These are phyloP conservation scores for Collariella sp. DNA, from an alignment of 495 filamentous ascomycete genomes.

Conservation along the genomic window DNA sequence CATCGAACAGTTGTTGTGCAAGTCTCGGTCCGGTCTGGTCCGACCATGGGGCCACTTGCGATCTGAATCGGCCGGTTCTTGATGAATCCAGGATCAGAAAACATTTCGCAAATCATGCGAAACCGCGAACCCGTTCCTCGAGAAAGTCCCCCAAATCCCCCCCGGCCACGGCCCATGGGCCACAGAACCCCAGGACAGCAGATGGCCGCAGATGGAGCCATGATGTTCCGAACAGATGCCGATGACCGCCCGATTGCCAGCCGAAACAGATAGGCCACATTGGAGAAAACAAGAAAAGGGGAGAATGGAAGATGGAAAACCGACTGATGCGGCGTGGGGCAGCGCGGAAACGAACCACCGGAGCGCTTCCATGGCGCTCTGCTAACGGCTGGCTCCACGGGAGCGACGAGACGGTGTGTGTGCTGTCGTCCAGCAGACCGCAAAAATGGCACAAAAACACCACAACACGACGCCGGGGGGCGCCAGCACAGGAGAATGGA, in stretches of 20 bases:
- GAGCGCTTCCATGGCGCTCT: too few species aligned
- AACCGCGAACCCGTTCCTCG: neutral
- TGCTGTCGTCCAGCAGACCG: too few species aligned
- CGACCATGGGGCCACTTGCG: slow-evolving; percentile 9
- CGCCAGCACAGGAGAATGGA: neutral
- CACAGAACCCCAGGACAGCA: neutral
- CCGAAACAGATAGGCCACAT: neutral
- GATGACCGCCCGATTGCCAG: neutral
- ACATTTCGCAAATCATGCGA: slow-evolving; percentile 5
- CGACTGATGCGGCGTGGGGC: neutral
- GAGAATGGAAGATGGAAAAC: neutral
- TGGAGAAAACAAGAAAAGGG: neutral
- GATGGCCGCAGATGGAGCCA: neutral
- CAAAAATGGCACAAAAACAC: too few species aligned
- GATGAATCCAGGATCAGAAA: slow-evolving; percentile 2
- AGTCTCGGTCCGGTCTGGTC: too few species aligned
- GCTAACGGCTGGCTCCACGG: too few species aligned
- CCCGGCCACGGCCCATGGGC: neutral
- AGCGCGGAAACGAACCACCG: neutral
- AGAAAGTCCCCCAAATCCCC: neutral
- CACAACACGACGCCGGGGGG: too few species aligned
- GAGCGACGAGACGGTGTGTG: too few species aligned
- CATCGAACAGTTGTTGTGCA: too few species aligned
- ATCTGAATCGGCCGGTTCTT: slow-evolving; percentile 8
- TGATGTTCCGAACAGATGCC: neutral